Evolutionary conservation across 768 basidiomycete species (phyloP).

Genomic region (Russula lepida): DNA sequence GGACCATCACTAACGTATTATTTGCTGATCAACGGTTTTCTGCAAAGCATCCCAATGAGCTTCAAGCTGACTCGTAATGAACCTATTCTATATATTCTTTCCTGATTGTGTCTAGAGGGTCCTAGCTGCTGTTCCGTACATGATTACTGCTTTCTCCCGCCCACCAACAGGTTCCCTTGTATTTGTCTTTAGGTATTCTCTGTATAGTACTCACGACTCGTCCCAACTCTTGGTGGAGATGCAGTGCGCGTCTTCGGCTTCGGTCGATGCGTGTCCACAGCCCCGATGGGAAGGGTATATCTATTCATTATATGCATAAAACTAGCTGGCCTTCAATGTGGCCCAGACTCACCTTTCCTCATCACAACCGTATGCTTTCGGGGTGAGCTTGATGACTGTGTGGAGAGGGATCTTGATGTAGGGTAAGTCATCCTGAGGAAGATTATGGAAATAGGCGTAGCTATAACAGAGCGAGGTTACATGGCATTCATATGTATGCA

Average conservation of each 20-base stretch:
- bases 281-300: slow-evolving; percentile 82
- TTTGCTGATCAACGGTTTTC: slow-evolving; percentile 36
- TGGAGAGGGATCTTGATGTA: slow-evolving; percentile 98
- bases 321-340: background rate
- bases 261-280: slow-evolving; percentile 89
- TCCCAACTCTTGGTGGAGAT: slow-evolving; percentile 9
- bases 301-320: slow-evolving; percentile 30
- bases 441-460: slow-evolving; percentile 94
- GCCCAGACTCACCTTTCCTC: slow-evolving; percentile 67
- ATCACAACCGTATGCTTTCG: slow-evolving; percentile 97
- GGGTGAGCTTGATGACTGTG: slow-evolving; percentile 96
- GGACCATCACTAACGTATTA: slow-evolving; percentile 29
- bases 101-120: background rate
- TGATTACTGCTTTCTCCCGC: background rate
- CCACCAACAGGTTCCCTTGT: background rate
- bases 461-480: slow-evolving; percentile 32
- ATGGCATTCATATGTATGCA: background rate
- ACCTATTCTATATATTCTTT: background rate
- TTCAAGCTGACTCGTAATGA: too few relatives aligned
- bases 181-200: slow-evolving; percentile 11
- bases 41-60: background rate
- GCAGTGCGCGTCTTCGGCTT: slow-evolving; percentile 31
- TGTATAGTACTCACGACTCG: slow-evolving; percentile 23
- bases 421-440: slow-evolving; percentile 87
- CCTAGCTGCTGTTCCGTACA: background rate